Base-by-base conservation (phyloP, 2,329 filamentous ascomycete genomes). In the Penicillium sumatraense region DNA sequence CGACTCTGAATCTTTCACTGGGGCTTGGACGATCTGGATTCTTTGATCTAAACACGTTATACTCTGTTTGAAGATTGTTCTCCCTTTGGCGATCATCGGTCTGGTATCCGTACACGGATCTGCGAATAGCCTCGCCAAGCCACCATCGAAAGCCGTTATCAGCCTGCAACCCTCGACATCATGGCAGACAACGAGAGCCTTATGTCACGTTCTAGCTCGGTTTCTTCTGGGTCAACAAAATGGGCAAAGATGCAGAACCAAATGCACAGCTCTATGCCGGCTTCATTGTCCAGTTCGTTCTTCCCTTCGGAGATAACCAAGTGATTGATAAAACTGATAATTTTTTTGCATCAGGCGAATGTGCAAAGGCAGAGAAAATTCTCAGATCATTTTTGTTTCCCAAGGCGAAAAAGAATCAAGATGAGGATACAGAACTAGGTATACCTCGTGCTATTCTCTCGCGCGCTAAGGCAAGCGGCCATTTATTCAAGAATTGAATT, bases 301-400 rank as follows among this genome's bases (percentile, higher is more conserved):
- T 29, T 20, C 18, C 3, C 5, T 40, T 20, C n/a, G n/a, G n/a
- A n/a, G 8, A 21, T 21, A 9, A 21, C 11, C 3, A 16, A 13
- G 10, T 2, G 16, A 1, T 7, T 24, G 2, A n/a, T 5, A 26
- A 42, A 24, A 42, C 6, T 38, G 29, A 24, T 42, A 16, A 24
- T 23, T 18, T 20, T 10, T 8, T 11, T 14, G 3, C 13, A 4
- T 10, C 20, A 42, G 48, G 20, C 9, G 48, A 50, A 31, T 50
- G 48, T 14, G 36, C n/a, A 21, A 50, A 50, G 8, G 48, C 48
- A 38, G 48, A 41, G 23, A 40, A 41, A n/a, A 50, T 50, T 24
- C 18, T 50, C 10, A 42, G 36, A 13, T 42, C 48, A n/a, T 50
- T 50, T 13, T 18, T 50, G 11, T 40, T 31, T 35, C 48, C 48